Percentiles rank a stretch among this genome's conserved stretches.
These are phyloP conservation scores for Aristolochia californica DNA, from an alignment of 164 flowering plant genomes.

Conservation along the genomic window DNA sequence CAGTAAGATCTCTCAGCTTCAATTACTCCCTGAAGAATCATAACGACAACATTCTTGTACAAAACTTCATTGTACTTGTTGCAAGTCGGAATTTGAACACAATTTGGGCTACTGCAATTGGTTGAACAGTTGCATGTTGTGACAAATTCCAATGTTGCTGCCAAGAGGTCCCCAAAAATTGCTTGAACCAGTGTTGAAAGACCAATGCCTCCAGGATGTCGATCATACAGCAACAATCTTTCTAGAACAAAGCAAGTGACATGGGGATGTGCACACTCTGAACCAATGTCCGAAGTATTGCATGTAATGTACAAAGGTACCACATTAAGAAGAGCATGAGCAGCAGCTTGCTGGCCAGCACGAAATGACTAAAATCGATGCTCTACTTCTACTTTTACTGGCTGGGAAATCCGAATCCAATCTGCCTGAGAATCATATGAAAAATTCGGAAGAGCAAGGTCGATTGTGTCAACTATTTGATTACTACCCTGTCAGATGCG, in stretches of 20 bases:
- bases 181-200: constrained; percentile 72
- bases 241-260: constrained; percentile 63
- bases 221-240: constrained; percentile 83
- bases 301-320: too few relatives aligned
- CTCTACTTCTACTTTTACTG: constrained; percentile 46
- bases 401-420: constrained; percentile 75
- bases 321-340: too few relatives aligned
- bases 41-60: constrained; percentile 69
- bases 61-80: constrained; percentile 78
- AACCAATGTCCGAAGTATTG: too few relatives aligned
- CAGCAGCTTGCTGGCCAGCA: too few relatives aligned
- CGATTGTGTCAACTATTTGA: too few relatives aligned
- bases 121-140: constrained; percentile 51
- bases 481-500: too few relatives aligned
- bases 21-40: constrained; percentile 71
- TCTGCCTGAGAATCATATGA: constrained; percentile 93
- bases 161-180: constrained; percentile 47
- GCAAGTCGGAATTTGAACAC: constrained; percentile 65
- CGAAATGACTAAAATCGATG: too few relatives aligned
- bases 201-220: constrained; percentile 91
- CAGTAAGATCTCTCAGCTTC: constrained; percentile 36
- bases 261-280: constrained; percentile 84
- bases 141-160: constrained; percentile 70
- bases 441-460: too few relatives aligned
- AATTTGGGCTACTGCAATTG: constrained; percentile 73